Conservation (phyloP, 192 early-diverging fungal genomes). For the Podila minutissima region DNA sequence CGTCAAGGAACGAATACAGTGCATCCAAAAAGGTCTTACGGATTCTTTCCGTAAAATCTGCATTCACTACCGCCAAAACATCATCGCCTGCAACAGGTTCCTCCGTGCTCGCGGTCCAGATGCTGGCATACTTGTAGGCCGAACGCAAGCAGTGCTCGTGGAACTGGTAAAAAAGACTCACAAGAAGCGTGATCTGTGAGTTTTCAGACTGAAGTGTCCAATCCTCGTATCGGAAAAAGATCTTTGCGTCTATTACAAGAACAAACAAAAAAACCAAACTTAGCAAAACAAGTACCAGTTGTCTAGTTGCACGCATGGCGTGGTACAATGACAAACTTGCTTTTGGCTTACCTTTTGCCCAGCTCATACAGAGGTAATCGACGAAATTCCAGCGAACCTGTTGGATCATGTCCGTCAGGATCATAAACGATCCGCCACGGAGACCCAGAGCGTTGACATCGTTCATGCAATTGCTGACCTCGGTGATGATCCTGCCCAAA, state of each 20-base stretch:
- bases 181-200: slow-evolving; percentile 67
- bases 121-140: slow-evolving; percentile 67
- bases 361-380: slow-evolving; percentile 78
- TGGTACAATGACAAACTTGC: neutral
- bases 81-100: slow-evolving; percentile 19
- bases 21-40: slow-evolving; percentile 74
- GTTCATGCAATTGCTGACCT: slow-evolving; percentile 80
- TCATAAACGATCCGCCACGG: slow-evolving; percentile 73
- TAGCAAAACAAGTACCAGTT: neutral
- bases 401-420: slow-evolving; percentile 75
- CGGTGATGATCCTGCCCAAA: slow-evolving; percentile 77
- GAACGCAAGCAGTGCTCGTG: slow-evolving; percentile 72
- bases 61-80: slow-evolving; percentile 54
- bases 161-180: slow-evolving; percentile 75
- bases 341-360: slow-evolving; percentile 74
- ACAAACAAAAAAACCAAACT: neutral
- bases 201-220: slow-evolving; percentile 73
- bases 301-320: neutral
- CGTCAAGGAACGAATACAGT: slow-evolving; percentile 82
- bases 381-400: slow-evolving; percentile 77
- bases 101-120: slow-evolving; percentile 56
- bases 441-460: slow-evolving; percentile 82
- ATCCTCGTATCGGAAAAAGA: slow-evolving; percentile 78
- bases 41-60: slow-evolving; percentile 66
- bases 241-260: slow-evolving; percentile 67